phyloP scores from a whole-genome alignment of 2,329 filamentous ascomycete species.

The Exophiala phaeomuriformis region DNA sequence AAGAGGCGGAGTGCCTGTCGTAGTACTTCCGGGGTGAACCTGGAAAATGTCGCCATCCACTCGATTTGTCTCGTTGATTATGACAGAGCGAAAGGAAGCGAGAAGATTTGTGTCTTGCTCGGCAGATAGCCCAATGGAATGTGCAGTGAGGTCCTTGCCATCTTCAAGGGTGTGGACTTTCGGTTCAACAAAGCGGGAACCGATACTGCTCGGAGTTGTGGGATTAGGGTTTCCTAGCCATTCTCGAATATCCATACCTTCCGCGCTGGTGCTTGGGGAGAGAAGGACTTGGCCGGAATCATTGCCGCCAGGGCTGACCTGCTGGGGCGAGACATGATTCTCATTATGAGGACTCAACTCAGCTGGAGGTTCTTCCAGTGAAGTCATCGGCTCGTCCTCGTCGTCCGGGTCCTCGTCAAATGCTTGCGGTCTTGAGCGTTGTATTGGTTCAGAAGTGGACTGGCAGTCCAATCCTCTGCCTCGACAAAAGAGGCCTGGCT shows the following conservation, averaged over 20 bases:
- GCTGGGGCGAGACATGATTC: not conserved
- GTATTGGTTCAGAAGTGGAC: constrained; percentile 24
- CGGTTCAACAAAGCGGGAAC: constrained; percentile 6
- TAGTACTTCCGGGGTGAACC: constrained; percentile 34
- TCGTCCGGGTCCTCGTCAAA: constrained; percentile 12
- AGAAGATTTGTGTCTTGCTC: constrained; percentile 45
- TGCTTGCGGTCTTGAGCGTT: constrained; percentile 4
- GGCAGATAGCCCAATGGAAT: constrained; percentile 41
- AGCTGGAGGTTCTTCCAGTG: not conserved
- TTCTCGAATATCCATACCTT: not conserved
- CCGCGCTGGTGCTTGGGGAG: constrained; percentile 3
- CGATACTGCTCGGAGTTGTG: constrained; percentile 6
- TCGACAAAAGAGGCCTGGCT: constrained; percentile 29
- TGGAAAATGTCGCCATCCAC: constrained; percentile 43
- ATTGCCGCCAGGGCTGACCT: constrained; percentile 6
- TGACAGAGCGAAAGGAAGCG: constrained; percentile 43
- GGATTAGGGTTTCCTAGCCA: constrained; percentile 1
- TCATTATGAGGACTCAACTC: not conserved
- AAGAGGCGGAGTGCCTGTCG: constrained; percentile 36
- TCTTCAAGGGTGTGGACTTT: constrained; percentile 39
- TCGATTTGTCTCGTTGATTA: constrained; percentile 40
- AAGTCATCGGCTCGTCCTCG: constrained; percentile 7
- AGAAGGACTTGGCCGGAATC: constrained; percentile 1
- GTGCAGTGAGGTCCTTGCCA: constrained; percentile 37
- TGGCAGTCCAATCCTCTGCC: constrained; percentile 26